Conservation (phyloP, 1,284 basidiomycete species). For the Peniophora sp. region DNA sequence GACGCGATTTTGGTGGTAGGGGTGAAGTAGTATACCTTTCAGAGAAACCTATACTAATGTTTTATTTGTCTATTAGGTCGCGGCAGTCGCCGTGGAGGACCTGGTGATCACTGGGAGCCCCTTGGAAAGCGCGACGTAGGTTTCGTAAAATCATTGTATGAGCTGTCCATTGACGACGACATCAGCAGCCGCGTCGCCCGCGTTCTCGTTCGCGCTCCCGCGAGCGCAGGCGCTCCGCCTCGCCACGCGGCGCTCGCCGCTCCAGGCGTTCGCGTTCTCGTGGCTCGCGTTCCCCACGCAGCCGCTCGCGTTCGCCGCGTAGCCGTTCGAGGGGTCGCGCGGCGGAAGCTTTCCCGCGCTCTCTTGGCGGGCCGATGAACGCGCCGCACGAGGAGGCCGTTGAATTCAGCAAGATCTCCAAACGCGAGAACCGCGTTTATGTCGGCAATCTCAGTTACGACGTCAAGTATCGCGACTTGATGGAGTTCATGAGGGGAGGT, state of each 20-base stretch:
- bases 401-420: slow-evolving; percentile 88
- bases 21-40: slow-evolving; percentile 20
- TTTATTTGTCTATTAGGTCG: slow-evolving; percentile 26
- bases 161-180: slow-evolving; percentile 5
- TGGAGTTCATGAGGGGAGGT: slow-evolving; percentile 99
- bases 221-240: slow-evolving; percentile 58
- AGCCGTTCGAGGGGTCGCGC: slow-evolving; percentile 55
- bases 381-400: slow-evolving; percentile 83
- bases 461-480: slow-evolving; percentile 94
- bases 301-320: slow-evolving; percentile 45
- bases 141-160: slow-evolving; percentile 12
- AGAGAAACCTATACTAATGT: slow-evolving; percentile 1
- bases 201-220: slow-evolving; percentile 42
- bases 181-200: slow-evolving; percentile 39
- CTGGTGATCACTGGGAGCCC: slow-evolving; percentile 73
- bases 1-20: slow-evolving; percentile 41
- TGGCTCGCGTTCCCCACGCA: slow-evolving; percentile 43
- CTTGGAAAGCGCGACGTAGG: slow-evolving; percentile 56
- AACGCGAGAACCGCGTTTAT: slow-evolving; percentile 96
- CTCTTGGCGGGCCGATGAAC: slow-evolving; percentile 87
- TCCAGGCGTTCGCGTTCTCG: slow-evolving; percentile 37
- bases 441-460: slow-evolving; percentile 98
- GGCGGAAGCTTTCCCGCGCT: slow-evolving; percentile 62
- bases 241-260: slow-evolving; percentile 44
- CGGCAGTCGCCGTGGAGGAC: slow-evolving; percentile 31